Conservation (phyloP, 192 early-diverging fungal species). For the Entomortierella beljakovae region DNA sequence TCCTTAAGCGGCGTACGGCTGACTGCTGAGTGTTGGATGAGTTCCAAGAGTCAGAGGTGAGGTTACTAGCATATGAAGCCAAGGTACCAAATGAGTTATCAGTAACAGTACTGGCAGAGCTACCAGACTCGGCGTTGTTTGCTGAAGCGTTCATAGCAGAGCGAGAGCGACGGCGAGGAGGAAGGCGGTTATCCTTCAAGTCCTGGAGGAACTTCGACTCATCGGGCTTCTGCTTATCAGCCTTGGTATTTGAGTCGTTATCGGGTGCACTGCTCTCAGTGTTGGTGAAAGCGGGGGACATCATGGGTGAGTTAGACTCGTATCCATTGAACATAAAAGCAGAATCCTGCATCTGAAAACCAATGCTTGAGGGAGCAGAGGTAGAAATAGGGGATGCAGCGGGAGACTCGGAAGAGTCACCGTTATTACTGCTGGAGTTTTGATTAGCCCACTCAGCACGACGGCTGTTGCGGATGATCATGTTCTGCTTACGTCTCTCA, state of each 20-base stretch:
- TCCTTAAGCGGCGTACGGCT: slow-evolving; percentile 9
- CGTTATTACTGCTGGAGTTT: slow-evolving; percentile 7
- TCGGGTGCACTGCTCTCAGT: neutral
- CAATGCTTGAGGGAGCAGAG: neutral
- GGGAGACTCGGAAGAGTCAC: neutral
- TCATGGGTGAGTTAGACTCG: neutral
- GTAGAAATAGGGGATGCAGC: slow-evolving; percentile 9
- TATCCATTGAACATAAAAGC: slow-evolving; percentile 18
- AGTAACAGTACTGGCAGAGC: neutral
- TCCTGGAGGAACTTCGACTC: slow-evolving; percentile 36
- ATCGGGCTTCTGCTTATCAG: slow-evolving; percentile 7
- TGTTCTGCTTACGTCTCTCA: slow-evolving; percentile 53
- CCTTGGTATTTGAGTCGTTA: neutral
- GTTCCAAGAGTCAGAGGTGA: too few relatives aligned
- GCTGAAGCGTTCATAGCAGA: neutral
- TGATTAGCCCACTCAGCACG: slow-evolving; percentile 35
- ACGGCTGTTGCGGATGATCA: slow-evolving; percentile 44
- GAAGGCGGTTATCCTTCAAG: slow-evolving; percentile 14
- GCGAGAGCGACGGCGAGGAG: slow-evolving; percentile 49
- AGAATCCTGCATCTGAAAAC: slow-evolving; percentile 11
- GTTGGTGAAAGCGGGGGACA: slow-evolving; percentile 18
- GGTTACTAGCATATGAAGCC: neutral
- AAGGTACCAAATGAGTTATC: neutral
- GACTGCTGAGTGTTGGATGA: neutral
- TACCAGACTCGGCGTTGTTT: neutral